These are phyloP conservation scores for Corynespora cassiicola DNA, from an alignment of 2,329 filamentous ascomycete genomes.

Conservation along the genomic window DNA sequence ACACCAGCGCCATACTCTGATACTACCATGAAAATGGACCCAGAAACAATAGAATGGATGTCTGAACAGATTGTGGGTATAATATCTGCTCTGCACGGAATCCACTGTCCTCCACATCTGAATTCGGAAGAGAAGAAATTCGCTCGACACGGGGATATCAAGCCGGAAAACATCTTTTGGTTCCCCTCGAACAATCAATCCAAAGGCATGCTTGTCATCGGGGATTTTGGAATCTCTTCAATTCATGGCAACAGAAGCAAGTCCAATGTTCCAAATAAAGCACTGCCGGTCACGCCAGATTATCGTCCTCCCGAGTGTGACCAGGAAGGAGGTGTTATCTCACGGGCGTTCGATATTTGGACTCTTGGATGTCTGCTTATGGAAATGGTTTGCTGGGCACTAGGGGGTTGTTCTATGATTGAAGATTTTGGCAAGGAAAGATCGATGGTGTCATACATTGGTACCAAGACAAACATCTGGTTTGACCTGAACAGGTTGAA, in stretches of 20 bases:
- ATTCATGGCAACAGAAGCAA: constrained; percentile 4
- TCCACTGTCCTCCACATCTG: no score
- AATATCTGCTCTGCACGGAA: not conserved
- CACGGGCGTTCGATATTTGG: constrained; percentile 25
- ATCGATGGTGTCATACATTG: not conserved
- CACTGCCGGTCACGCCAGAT: constrained; percentile 5
- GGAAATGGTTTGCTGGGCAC: constrained; percentile 20
- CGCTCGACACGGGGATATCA: constrained; percentile 12
- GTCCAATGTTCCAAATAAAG: constrained; percentile 7
- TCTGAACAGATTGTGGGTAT: constrained; percentile 10
- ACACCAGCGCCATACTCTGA: not conserved
- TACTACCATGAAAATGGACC: not conserved
- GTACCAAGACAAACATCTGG: constrained; percentile 15
- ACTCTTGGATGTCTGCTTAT: constrained; percentile 23
- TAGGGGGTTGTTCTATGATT: constrained; percentile 7
- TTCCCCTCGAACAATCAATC: not conserved
- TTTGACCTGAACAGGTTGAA: constrained; percentile 14
- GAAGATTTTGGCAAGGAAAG: constrained; percentile 5
- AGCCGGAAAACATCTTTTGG: constrained; percentile 13
- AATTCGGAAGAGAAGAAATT: constrained; percentile 8
- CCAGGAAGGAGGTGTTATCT: constrained; percentile 14
- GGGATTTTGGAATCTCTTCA: constrained; percentile 7
- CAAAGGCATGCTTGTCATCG: constrained; percentile 10
- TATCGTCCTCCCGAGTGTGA: constrained; percentile 25
- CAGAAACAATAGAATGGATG: constrained; percentile 4